phyloP scores from a whole-genome alignment of 306 rosid genomes.

The Cucurbita ficifolia region DNA sequence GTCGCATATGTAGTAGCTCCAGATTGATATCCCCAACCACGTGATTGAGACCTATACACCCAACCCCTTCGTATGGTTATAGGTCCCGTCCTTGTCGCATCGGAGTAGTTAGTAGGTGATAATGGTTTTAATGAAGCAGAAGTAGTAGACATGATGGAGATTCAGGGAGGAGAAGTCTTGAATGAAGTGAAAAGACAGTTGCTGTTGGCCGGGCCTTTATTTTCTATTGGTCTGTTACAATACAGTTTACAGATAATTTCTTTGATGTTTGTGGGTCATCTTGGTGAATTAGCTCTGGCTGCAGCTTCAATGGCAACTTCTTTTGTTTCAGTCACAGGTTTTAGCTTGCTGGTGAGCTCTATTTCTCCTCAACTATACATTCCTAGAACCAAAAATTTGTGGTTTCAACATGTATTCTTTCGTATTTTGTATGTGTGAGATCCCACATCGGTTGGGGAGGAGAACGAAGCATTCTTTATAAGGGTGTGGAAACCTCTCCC shows the following conservation, averaged over 20 bases:
- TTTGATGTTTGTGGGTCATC: not conserved
- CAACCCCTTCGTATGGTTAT: no score
- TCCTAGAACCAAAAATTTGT: not conserved
- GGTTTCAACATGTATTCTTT: not conserved
- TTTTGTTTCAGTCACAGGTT: slow-evolving; percentile 17
- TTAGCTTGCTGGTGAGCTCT: slow-evolving; percentile 12
- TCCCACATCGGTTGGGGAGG: no score
- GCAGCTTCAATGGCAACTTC: slow-evolving; percentile 19
- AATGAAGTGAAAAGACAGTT: slow-evolving; percentile 17
- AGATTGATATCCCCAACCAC: no score
- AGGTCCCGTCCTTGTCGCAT: no score
- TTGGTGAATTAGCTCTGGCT: slow-evolving; percentile 20
- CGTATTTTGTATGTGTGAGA: not conserved
- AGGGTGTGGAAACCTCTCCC: no score
- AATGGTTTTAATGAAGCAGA: not conserved
- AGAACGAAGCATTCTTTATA: no score
- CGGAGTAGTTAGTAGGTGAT: no score
- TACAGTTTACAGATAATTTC: slow-evolving; percentile 16
- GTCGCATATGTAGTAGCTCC: no score
- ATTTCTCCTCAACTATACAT: not conserved
- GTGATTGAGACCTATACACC: no score
- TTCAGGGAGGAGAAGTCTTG: not conserved
- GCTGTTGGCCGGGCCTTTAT: slow-evolving; percentile 19
- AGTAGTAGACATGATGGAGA: not conserved
- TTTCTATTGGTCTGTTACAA: slow-evolving; percentile 10